Percentiles rank a stretch among this genome's conserved stretches.
Evolutionary conservation across 2,329 filamentous ascomycete genomes (phyloP).

Genomic region (Aspergillus sp.): DNA sequence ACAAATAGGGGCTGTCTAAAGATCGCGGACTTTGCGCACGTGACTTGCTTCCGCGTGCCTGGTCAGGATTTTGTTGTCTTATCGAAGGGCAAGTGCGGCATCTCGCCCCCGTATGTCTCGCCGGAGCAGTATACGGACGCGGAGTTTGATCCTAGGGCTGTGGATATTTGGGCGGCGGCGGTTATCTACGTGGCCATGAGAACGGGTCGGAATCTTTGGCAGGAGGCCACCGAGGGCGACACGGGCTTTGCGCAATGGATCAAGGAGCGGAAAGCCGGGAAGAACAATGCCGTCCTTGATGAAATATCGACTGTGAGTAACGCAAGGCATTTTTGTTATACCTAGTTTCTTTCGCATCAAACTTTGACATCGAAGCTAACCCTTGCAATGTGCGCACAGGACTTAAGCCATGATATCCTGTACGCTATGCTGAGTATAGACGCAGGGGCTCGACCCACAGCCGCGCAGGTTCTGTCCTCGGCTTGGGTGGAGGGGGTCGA

Average conservation of each 20-base stretch:
- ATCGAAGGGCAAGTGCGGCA: background rate
- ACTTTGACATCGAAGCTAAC: background rate
- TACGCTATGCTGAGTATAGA: slow-evolving; percentile 1
- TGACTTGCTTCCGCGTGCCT: background rate
- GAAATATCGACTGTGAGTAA: background rate
- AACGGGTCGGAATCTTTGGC: slow-evolving; percentile 1
- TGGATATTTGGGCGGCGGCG: slow-evolving; percentile 7
- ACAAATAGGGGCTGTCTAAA: background rate
- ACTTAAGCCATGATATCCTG: background rate
- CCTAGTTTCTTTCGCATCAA: too few species aligned
- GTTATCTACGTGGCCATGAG: slow-evolving; percentile 7
- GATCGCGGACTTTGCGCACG: slow-evolving; percentile 5
- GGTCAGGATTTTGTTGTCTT: background rate
- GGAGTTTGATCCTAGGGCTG: background rate
- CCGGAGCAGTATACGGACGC: background rate
- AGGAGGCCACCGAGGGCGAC: background rate
- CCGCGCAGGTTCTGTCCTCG: background rate
- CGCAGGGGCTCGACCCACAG: background rate
- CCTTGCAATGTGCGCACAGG: background rate
- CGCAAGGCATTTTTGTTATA: background rate
- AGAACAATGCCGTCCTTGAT: background rate
- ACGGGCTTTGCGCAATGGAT: background rate
- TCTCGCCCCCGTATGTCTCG: background rate
- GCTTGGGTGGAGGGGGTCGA: background rate
- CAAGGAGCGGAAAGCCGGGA: background rate